phyloP scores from a whole-genome alignment of 768 basidiomycete species.

The Psilocybe azurescens region DNA sequence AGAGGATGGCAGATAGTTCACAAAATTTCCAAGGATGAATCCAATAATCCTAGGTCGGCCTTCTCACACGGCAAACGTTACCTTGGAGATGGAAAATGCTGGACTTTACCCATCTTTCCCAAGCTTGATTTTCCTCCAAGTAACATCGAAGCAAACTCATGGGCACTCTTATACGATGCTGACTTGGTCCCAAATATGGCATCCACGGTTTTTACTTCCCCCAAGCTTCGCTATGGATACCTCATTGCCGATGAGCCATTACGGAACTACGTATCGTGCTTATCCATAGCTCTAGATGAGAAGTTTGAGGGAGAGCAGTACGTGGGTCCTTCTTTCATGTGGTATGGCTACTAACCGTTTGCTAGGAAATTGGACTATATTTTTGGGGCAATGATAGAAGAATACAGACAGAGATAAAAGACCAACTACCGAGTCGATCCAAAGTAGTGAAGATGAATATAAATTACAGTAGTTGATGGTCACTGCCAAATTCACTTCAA shows the following conservation, averaged over 20 bases:
- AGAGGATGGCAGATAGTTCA: conserved; percentile 40
- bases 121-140: conserved; percentile 17
- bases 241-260: too few species aligned
- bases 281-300: neutral
- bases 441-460: too few species aligned
- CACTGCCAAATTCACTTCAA: too few species aligned
- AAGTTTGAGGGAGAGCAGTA: neutral
- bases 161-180: conserved; percentile 1
- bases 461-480: too few species aligned
- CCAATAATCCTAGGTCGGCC: conserved; percentile 16
- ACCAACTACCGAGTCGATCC: too few species aligned
- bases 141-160: conserved; percentile 11
- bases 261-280: conserved; percentile 2
- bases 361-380: neutral
- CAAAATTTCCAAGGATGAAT: neutral
- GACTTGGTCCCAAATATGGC: neutral
- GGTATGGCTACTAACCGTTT: neutral
- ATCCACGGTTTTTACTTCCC: neutral
- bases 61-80: conserved; percentile 28
- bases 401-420: too few species aligned
- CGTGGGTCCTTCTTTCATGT: neutral
- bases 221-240: neutral
- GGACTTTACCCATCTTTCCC: conserved; percentile 20
- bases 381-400: neutral
- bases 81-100: conserved; percentile 31